Base-by-base conservation (phyloP, 1,139 yeast species). In the Sugiyamaella paludigena region DNA sequence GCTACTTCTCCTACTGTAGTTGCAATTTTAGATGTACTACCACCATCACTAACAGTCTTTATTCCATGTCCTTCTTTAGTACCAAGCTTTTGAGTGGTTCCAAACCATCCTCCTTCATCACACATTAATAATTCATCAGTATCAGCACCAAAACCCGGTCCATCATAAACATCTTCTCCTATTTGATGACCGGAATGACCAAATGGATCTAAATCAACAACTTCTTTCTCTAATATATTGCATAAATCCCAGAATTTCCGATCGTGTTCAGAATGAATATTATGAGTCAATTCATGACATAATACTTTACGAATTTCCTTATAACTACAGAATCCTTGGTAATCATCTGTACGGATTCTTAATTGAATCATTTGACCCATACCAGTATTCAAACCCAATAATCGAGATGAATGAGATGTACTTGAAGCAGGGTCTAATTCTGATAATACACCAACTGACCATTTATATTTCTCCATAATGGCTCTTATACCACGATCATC, bases 261-360 rank as follows among this genome's bases (percentile, higher is more conserved):
- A 50, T 68, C 67, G 52, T 71, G 75, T 12, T 68, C 72, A 4
- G 60, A 54, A 46, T 63, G 60, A 10, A 62, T 67, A 48, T 70
- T 71, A 49, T 71, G 75, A 7, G 74, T 63, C 24, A 71, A 60
- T 51, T 71, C 75, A 49, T 71, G 75, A 51, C 74, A 67, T 28
- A 71, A 58, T 8, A 69, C 71, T 41, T 61, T 65, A 37, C 68
- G 55, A 28, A 71, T 62, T 36, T 65, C 66, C 40, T 59, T 60
- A 51, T 69, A 71, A 43, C 62, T 59, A 41, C 73, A 58, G 58
- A 66, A 71, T 6, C 75, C 75, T 27, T 65, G 65, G 49, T 70
- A 68, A 40, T 59, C 64, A 50, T 71, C 74, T 2, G 74, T 71
- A 29, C 75, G 58, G 9, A 71, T 58, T 9, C 75, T 63, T 39